phyloP scores from a whole-genome alignment of 2,329 filamentous ascomycete species.

The Monosporascus sp. region DNA sequence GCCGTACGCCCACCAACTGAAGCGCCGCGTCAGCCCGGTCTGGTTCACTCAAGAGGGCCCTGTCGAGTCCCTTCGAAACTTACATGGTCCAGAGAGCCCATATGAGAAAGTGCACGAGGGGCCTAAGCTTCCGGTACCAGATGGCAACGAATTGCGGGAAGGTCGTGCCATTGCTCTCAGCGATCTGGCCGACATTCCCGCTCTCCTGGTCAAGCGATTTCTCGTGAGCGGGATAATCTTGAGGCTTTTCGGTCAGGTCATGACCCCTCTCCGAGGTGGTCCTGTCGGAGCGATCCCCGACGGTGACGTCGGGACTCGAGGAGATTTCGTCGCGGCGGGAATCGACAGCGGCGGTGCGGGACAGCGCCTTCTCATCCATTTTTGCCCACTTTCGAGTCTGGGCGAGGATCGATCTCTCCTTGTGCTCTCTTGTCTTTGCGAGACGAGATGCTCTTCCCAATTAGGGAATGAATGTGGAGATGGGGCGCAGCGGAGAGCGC shows the following conservation, averaged over 20 bases:
- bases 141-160: slow-evolving; percentile 22
- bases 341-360: slow-evolving; percentile 18
- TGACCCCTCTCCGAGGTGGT: slow-evolving; percentile 35
- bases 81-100: slow-evolving; percentile 33
- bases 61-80: slow-evolving; percentile 15
- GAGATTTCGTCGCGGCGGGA: slow-evolving; percentile 36
- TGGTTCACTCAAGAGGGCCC: background rate
- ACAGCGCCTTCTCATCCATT: background rate
- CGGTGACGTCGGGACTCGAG: slow-evolving; percentile 33
- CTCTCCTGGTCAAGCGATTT: slow-evolving; percentile 27
- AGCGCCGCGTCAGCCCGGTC: slow-evolving; percentile 8
- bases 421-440: background rate
- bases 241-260: slow-evolving; percentile 25
- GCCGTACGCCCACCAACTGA: slow-evolving; percentile 36
- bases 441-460: background rate
- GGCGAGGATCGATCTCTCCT: background rate
- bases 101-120: slow-evolving; percentile 39
- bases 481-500: background rate
- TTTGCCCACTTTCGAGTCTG: background rate
- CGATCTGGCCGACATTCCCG: slow-evolving; percentile 22
- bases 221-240: slow-evolving; percentile 32
- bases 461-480: background rate
- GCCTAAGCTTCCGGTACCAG: slow-evolving; percentile 39
- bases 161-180: slow-evolving; percentile 5
- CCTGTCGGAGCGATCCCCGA: slow-evolving; percentile 33